Conservation (phyloP, 768 basidiomycete species). For the Amanita molliuscula region DNA sequence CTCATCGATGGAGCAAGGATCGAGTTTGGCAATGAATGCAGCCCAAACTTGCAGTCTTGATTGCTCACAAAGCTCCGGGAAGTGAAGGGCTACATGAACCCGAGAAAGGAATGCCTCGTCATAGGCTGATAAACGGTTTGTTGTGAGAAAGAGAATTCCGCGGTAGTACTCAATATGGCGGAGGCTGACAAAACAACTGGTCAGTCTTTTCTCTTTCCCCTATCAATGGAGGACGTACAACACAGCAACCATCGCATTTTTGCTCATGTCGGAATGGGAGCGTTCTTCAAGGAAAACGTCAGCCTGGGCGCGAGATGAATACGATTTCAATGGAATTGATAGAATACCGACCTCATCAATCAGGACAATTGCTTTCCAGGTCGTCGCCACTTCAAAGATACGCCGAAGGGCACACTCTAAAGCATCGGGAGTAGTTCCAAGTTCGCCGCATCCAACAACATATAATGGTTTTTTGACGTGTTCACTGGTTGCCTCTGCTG, state of each 20-base stretch:
- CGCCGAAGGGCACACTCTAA: constrained; percentile 35
- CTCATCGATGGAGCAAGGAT: constrained; percentile 27
- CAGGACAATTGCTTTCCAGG: constrained; percentile 50
- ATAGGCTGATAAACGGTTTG: constrained; percentile 47
- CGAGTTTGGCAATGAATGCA: constrained; percentile 43
- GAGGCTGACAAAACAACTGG: constrained; percentile 25
- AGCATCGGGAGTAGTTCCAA: constrained; percentile 33
- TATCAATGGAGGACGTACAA: constrained; percentile 25
- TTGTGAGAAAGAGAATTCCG: constrained; percentile 47
- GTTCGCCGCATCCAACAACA: constrained; percentile 43
- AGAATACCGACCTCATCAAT: constrained; percentile 34
- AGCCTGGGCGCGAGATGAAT: constrained; percentile 22
- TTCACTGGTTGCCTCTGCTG: constrained; percentile 49
- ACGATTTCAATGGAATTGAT: background rate
- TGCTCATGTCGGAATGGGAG: constrained; percentile 49
- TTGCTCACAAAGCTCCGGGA: constrained; percentile 41
- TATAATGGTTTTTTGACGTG: constrained; percentile 43
- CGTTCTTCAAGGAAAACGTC: constrained; percentile 69
- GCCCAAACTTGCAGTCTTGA: constrained; percentile 54
- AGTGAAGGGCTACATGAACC: constrained; percentile 58
- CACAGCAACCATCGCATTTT: constrained; percentile 67
- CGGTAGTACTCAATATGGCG: constrained; percentile 50
- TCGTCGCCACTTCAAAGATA: constrained; percentile 42
- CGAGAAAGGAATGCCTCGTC: constrained; percentile 63
- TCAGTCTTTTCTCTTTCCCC: constrained; percentile 11